Percentiles rank a stretch among this genome's conserved stretches.
These are phyloP conservation scores for Colletotrichum destructivum DNA, from an alignment of 2,329 filamentous ascomycete genomes.

Conservation along the genomic window DNA sequence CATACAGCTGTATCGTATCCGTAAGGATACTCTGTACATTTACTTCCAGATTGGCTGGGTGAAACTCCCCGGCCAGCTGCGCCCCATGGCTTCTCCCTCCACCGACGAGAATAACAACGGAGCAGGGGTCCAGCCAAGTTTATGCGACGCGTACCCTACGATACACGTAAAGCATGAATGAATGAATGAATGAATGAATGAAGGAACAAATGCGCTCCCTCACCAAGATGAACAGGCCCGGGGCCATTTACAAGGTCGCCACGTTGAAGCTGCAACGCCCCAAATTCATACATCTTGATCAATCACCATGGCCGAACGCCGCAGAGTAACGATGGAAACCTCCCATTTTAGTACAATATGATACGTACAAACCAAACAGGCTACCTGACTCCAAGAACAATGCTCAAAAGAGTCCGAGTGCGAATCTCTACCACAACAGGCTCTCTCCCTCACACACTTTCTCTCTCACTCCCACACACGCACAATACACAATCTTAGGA, in stretches of 20 bases:
- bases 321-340: constrained; percentile 21
- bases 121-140: constrained; percentile 36
- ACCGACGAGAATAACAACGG: constrained; percentile 13
- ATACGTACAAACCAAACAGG: constrained; percentile 35
- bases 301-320: not conserved
- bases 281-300: too few species aligned
- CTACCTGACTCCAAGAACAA: constrained; percentile 37
- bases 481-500: constrained; percentile 31
- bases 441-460: constrained; percentile 3
- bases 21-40: constrained; percentile 22
- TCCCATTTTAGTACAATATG: constrained; percentile 41
- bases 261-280: not conserved
- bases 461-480: too few species aligned
- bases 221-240: constrained; percentile 17
- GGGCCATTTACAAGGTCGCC: not conserved
- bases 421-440: constrained; percentile 29
- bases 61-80: constrained; percentile 40
- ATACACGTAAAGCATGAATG: constrained; percentile 23
- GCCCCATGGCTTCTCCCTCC: constrained; percentile 34
- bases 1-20: constrained; percentile 8
- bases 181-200: too few species aligned
- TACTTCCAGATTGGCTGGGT: not conserved
- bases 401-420: constrained; percentile 38
- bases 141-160: constrained; percentile 32
- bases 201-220: not conserved